Evolutionary conservation across 169 alveolate species (phyloP).

Genomic region (Blepharisma undulans): DNA sequence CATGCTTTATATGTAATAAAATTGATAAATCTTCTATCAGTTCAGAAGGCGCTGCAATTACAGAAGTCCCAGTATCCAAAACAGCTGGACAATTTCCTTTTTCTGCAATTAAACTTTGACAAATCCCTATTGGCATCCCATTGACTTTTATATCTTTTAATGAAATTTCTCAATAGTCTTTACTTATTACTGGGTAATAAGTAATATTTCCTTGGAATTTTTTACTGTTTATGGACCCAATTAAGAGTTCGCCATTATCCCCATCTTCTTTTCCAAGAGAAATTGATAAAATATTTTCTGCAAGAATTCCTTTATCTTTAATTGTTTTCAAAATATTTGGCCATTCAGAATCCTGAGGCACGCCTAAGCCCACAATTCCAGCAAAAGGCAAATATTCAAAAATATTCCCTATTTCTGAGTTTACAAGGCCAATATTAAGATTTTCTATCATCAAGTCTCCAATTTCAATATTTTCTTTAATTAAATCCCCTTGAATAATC

Average conservation of each 20-base stretch:
- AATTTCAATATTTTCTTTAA: not conserved
- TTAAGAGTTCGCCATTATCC: not conserved
- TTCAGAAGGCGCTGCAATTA: not conserved
- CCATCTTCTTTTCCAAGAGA: not conserved
- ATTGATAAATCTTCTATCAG: not conserved
- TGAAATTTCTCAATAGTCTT: not conserved
- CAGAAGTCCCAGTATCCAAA: constrained; percentile 33
- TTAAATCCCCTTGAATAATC: constrained; percentile 11
- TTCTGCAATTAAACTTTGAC: not conserved
- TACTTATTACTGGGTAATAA: not conserved
- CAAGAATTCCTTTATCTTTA: not conserved
- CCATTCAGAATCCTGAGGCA: not conserved
- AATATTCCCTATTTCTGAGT: not conserved
- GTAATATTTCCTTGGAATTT: not conserved
- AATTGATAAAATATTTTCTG: not conserved
- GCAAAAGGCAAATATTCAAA: constrained; percentile 21
- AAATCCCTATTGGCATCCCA: not conserved
- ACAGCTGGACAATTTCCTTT: constrained; percentile 19
- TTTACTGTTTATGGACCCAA: not conserved
- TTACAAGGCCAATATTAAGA: constrained; percentile 31
- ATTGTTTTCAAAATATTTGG: not conserved
- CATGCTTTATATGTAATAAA: not conserved
- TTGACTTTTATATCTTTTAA: not conserved
- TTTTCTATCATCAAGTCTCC: not conserved
- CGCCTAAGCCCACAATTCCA: constrained; percentile 27